Base-by-base conservation (phyloP, 139 green algal genomes). In the Spirogloea muscicola region DNA sequence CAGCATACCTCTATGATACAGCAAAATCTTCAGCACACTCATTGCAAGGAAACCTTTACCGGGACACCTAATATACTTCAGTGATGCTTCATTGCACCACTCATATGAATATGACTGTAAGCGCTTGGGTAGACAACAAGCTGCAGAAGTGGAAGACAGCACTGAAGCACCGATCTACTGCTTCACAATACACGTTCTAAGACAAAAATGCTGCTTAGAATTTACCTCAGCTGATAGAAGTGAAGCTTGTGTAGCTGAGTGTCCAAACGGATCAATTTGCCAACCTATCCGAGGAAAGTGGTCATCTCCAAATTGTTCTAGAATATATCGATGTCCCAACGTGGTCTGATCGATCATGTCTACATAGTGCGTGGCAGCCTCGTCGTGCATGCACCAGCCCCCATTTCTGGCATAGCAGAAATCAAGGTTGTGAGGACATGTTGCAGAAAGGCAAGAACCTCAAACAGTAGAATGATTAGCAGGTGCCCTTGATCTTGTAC, bases 211-310 rank as follows among this genome's bases (percentile, higher is more conserved):
- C n/a, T n/a, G n/a, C n/a, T n/a, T n/a, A n/a, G n/a, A n/a, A n/a
- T n/a, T n/a, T 10, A 86, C 73, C 27, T 77, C 64, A 37, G 79
- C 85, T 0, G 82, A 76, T 49, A 96, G 68, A n/a, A 96, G 85
- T 5, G 76, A 79, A 31, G 87, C 90, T 43, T 96, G 91, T 0
- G 88, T 91, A 34, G 82, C 59, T 2, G 91, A 95, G 77, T 96
- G 91, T 13, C 91, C 91, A 79, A 96, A 96, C 9, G 91, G 91
- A 74, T 96, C 91, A 36, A 96, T 84, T 81, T 96, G 91, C 91
- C 91, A 96, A 0, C 81, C 87, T 0, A 95, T 69, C 0, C 36
- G 68, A 0, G 91, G 91, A 2, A 49, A 27, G 13, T 49, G 27
- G n/a, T n/a, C n/a, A n/a, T n/a, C n/a, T 25, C 31, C 68, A 38